Percentiles rank a stretch among this genome's conserved stretches.
These are phyloP conservation scores for Quercus phellos DNA, from an alignment of 331 rosid genomes.

Conservation along the genomic window DNA sequence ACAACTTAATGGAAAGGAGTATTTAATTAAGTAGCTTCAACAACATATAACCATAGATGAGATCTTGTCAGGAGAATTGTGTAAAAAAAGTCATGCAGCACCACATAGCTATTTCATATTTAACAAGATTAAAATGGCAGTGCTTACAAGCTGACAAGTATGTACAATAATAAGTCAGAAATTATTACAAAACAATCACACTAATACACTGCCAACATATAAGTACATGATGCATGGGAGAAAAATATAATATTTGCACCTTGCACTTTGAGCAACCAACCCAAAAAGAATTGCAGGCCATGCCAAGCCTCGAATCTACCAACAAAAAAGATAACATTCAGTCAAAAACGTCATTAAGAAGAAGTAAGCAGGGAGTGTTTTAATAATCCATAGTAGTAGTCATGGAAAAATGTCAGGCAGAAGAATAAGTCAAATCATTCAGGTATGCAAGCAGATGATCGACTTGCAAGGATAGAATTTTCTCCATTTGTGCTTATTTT, in stretches of 20 bases:
- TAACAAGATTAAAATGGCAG: background rate
- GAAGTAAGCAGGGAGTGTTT: background rate
- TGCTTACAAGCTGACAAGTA: background rate
- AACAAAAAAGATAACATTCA: constrained; percentile 16
- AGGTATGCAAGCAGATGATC: background rate
- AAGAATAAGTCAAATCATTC: background rate
- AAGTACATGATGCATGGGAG: background rate
- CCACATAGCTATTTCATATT: background rate
- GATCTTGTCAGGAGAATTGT: background rate
- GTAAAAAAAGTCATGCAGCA: background rate
- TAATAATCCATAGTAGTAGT: background rate
- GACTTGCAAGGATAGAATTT: background rate
- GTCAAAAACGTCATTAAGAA: constrained; percentile 8
- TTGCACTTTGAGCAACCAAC: constrained; percentile 56
- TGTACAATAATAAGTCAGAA: background rate
- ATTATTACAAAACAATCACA: background rate
- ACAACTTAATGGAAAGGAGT: background rate
- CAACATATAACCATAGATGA: background rate
- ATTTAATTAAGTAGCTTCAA: background rate
- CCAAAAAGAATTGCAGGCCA: constrained; percentile 62
- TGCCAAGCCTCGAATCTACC: constrained; percentile 57
- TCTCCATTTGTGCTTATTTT: background rate
- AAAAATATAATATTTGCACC: constrained; percentile 30
- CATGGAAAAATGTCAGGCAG: background rate
- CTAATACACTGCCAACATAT: background rate